Evolutionary conservation across 2,329 filamentous ascomycete genomes (phyloP), one percentile per base, ranked within the genome.

Genomic region (Scedosporium dehoogii): DNA sequence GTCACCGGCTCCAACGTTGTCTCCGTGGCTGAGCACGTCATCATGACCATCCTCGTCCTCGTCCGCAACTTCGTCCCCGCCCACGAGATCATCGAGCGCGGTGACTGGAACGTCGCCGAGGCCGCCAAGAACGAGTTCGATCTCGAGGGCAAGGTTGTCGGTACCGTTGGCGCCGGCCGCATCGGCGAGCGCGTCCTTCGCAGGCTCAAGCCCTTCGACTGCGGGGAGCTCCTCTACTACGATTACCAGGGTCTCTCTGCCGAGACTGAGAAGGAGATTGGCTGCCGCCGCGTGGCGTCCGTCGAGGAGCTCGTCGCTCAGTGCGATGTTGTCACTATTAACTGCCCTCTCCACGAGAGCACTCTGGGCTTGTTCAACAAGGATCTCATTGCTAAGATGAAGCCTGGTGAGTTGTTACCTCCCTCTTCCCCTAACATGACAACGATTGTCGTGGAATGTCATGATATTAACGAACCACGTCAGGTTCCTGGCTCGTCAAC

Each of bases 71-170:
- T 97, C 73, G 92, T 96, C 61, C 94, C 94, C 68, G 92, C 94
- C 61, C 94, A 97, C 81, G 92, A 97, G 83, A 87, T 91, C 84
- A 89, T 99, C 73, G 83, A 87, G 76, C 78, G 80, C 64, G 94
- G 94, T 67, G 90, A 96, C 65, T 99, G 94, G 94, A 84, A 99
- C 74, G 94, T 99, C 60, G 94, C 94, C 65, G 92, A 85, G 62
- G 93, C 92, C 27, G 94, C 94, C 74, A 97, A 97, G 89, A 92
- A 96, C 80, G 93, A 97, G 83, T 99, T 88, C 76, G 94, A 99
- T 73, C 88, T 99, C 63, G 94, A 97, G 85, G 83, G 84, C 83
- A 99, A 99, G 87, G 90, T 96, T 58, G 94, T 99, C 70, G 94
- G 94, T 72, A 99, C 94, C 73, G 94, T 99, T 64, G 94, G 90